Conservation (phyloP, 2,329 filamentous ascomycete species). For the Xylariaceae sp. region DNA sequence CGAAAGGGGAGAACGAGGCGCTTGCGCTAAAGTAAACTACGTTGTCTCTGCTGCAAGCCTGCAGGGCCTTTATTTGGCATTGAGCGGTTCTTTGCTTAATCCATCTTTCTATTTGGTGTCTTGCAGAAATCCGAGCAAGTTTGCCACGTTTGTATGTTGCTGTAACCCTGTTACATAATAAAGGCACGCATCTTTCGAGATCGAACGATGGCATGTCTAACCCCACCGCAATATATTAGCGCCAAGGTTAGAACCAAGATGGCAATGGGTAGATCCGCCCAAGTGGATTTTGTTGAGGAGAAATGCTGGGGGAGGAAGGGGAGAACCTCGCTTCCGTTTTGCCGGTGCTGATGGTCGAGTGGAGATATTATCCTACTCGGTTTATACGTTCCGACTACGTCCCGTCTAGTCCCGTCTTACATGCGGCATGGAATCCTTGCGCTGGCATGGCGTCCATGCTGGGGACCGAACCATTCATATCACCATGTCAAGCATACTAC, state of each 20-base stretch:
- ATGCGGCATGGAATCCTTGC: neutral
- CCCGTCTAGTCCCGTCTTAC: neutral
- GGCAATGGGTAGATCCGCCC: slow-evolving; percentile 16
- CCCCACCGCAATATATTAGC: slow-evolving; percentile 1
- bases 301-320: neutral
- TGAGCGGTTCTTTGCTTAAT: too few relatives aligned
- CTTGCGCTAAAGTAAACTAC: too few relatives aligned
- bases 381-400: neutral
- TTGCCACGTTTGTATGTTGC: too few relatives aligned
- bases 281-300: slow-evolving; percentile 5
- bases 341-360: neutral
- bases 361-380: neutral
- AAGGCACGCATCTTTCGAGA: too few relatives aligned
- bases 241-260: slow-evolving; percentile 6
- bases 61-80: too few relatives aligned
- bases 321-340: slow-evolving; percentile 1
- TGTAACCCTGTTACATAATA: too few relatives aligned
- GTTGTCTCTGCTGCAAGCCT: too few relatives aligned
- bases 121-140: too few relatives aligned
- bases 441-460: neutral
- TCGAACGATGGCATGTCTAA: neutral
- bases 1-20: neutral
- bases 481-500: slow-evolving; percentile 1
- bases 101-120: too few relatives aligned
- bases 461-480: neutral